Evolutionary conservation across 2,329 filamentous ascomycete species (phyloP).

Genomic region (Arthrobotrys sinensis): DNA sequence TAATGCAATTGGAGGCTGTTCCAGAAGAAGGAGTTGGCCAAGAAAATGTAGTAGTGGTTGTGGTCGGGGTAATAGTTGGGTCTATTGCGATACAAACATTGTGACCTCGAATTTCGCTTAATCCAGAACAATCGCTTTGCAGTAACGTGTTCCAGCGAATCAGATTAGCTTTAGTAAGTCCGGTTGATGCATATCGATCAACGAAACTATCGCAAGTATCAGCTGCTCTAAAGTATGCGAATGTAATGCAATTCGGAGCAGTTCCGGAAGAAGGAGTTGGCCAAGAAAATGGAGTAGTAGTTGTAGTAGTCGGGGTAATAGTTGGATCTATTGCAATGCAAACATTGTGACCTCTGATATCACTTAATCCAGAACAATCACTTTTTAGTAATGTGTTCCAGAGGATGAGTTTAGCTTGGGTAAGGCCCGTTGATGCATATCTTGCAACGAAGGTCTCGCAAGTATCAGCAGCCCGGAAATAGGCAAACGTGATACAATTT

Average conservation of each 20-base stretch:
- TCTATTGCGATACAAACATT: conserved; percentile 16
- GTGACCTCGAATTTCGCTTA: conserved; percentile 5
- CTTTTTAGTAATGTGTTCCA: conserved; percentile 34
- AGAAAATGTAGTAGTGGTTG: no score
- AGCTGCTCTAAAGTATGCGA: not conserved
- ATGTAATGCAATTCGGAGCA: no score
- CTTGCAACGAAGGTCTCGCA: conserved; percentile 25
- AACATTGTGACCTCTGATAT: conserved; percentile 10
- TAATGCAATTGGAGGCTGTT: no score
- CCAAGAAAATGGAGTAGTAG: no score
- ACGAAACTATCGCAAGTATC: conserved; percentile 41
- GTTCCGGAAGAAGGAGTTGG: no score
- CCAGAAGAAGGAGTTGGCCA: no score
- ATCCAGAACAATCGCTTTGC: conserved; percentile 11
- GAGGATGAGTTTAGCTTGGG: conserved; percentile 10
- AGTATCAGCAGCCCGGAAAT: conserved; percentile 23
- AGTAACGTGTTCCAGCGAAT: conserved; percentile 37
- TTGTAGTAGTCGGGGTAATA: not conserved
- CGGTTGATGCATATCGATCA: conserved; percentile 3
- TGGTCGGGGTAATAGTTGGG: not conserved
- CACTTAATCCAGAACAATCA: conserved; percentile 22
- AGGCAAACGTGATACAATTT: conserved; percentile 18
- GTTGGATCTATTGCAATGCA: conserved; percentile 10
- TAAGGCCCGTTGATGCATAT: conserved; percentile 27
- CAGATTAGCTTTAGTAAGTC: conserved; percentile 30